Base-by-base conservation (phyloP, 495 filamentous ascomycete species). In the Penicillium soppii region DNA sequence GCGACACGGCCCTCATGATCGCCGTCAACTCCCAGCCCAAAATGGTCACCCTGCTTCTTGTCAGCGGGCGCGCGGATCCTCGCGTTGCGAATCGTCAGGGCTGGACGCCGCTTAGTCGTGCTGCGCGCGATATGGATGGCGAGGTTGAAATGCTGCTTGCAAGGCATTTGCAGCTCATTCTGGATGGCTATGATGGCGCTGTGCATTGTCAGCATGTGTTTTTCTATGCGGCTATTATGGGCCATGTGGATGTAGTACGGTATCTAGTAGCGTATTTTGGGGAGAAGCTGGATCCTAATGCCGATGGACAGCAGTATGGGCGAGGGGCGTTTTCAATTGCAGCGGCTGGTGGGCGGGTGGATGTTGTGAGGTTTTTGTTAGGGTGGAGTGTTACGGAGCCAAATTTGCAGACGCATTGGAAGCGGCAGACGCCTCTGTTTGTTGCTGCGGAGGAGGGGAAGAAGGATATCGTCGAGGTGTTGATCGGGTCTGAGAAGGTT, bases 201-300 rank as follows among this genome's bases (percentile, higher is more conserved):
- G 47, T 13, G n/a, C 54, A 64, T 39, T 56, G 58, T 7, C 61
- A 64, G 30, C 54, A 61, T 50, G 58, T 64, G 2, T 64, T 64
- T 25, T 59, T 56, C 20, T 56, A 56, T 17, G 61, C 61, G 33
- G 58, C 61, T 37, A 56, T 61, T 8, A 52, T 47, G 40, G 61
- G 61, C 0, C 52, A 58, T 9, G 15, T 56, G 8, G 61, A 64
- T 25, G 54, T 58, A 15, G 58, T 58, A 13, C 26, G 39, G 40
- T 58, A 64, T 29, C 25, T 64, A 10, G 54, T 64, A 7, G 8
- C 29, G 5, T 58, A 43, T n/a, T 61, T 56, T 15, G 54, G 61
- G 5, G 55, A 56, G 0, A 52, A 46, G 23, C 43, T 64, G 2
- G 52, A 64, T 49, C 58, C 61, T 1, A 61, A 58, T 17, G 54